Percentiles rank a stretch among this genome's conserved stretches.
Conservation (phyloP, 2,329 filamentous ascomycete species). For the Huntiella savannae region DNA sequence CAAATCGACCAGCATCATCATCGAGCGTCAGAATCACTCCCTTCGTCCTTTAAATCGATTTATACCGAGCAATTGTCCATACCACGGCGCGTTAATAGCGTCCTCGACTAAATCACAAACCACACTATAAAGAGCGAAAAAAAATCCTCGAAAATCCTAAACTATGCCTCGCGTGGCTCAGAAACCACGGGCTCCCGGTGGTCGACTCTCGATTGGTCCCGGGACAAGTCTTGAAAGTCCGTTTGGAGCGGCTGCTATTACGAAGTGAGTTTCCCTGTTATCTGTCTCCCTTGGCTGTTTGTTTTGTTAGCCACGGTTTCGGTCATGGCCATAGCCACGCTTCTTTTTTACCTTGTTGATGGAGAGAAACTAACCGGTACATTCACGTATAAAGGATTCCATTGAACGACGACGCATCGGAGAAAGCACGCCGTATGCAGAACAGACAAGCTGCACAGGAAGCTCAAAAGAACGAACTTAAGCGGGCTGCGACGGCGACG, state of each 20-base stretch:
- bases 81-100: neutral
- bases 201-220: constrained; percentile 26
- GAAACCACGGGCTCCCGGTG: constrained; percentile 29
- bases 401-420: constrained; percentile 83
- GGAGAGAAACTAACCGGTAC: neutral
- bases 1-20: neutral
- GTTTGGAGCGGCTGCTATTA: constrained; percentile 29
- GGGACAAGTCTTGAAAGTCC: constrained; percentile 26
- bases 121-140: neutral
- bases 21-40: too few relatives aligned
- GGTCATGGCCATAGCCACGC: neutral
- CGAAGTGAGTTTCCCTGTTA: constrained; percentile 28
- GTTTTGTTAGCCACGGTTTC: constrained; percentile 9
- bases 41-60: too few relatives aligned
- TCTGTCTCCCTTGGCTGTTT: constrained; percentile 3
- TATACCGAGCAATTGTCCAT: too few relatives aligned
- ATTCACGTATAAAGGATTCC: constrained; percentile 36
- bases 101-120: neutral
- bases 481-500: constrained; percentile 52
- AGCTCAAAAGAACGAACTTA: constrained; percentile 80
- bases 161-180: constrained; percentile 40
- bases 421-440: constrained; percentile 75
- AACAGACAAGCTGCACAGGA: constrained; percentile 78
- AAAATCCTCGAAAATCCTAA: constrained; percentile 12
- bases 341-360: neutral